A percentile compares a stretch with the other conserved stretches of the same genome.
Evolutionary conservation across 805 yeast genomes (phyloP).

Genomic region (Ogataea philodendri): DNA sequence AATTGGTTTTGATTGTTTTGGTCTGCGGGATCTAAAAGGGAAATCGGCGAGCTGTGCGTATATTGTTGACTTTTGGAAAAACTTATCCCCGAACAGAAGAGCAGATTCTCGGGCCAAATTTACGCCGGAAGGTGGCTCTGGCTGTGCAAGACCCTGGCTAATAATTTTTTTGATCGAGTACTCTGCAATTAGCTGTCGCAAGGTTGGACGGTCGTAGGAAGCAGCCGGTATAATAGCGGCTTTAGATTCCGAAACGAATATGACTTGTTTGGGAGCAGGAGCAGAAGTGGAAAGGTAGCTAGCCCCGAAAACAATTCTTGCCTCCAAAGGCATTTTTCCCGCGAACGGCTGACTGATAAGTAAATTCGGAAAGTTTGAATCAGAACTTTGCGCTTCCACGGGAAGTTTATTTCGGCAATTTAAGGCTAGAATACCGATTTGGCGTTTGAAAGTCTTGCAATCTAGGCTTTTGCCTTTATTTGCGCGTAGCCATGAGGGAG

Average conservation of each 20-base stretch:
- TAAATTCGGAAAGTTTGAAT: conserved; percentile 29
- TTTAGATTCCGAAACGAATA: conserved; percentile 27
- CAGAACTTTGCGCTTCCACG: too few relatives aligned
- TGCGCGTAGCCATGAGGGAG: conserved; percentile 15
- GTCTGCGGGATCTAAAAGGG: too few relatives aligned
- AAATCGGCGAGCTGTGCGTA: too few relatives aligned
- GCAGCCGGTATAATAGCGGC: conserved; percentile 20
- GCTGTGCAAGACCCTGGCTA: conserved; percentile 5
- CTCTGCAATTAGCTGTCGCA: conserved; percentile 14
- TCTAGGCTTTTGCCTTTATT: conserved; percentile 12
- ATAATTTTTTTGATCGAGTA: conserved; percentile 6
- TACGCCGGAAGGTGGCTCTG: conserved; percentile 8
- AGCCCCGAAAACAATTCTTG: conserved; percentile 35
- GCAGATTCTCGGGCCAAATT: conserved; percentile 1
- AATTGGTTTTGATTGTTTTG: too few relatives aligned
- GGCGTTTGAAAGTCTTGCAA: conserved; percentile 22
- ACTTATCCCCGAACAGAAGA: conserved; percentile 1
- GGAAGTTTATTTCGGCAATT: too few relatives aligned
- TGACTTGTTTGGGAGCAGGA: conserved; percentile 34
- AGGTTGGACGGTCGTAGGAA: not conserved
- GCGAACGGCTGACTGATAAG: conserved; percentile 27
- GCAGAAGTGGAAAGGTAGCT: conserved; percentile 33
- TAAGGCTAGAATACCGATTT: too few relatives aligned
- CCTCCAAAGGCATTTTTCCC: conserved; percentile 28
- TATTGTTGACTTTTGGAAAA: too few relatives aligned